phyloP scores from a whole-genome alignment of 2,329 filamentous ascomycete species.

The Cladosporium sphaerospermum region DNA sequence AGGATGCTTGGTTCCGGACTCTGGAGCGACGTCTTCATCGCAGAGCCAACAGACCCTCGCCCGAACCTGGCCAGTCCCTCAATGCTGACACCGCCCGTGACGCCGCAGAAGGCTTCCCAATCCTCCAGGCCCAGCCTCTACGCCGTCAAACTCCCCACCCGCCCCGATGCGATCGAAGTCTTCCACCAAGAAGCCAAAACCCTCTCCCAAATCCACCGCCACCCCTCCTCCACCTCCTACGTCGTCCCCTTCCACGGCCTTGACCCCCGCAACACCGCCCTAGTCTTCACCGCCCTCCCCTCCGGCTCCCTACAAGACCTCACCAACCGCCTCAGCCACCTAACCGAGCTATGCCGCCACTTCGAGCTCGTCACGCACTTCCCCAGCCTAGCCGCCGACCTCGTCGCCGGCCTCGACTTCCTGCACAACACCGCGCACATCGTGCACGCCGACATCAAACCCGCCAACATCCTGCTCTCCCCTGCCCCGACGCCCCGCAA shows the following conservation, averaged over 20 bases:
- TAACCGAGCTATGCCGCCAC: conserved; percentile 31
- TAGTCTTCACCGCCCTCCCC: conserved; percentile 30
- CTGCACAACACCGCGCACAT: conserved; percentile 33
- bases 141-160: conserved; percentile 30
- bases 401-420: conserved; percentile 38
- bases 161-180: conserved; percentile 28
- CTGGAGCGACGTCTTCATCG: conserved; percentile 32
- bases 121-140: conserved; percentile 15
- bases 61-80: background rate
- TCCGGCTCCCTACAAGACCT: conserved; percentile 28
- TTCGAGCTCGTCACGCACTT: conserved; percentile 33
- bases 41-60: conserved; percentile 19
- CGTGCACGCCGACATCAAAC: conserved; percentile 44
- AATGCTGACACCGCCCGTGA: conserved; percentile 16
- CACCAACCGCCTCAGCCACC: conserved; percentile 22
- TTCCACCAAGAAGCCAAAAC: conserved; percentile 31
- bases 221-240: conserved; percentile 18
- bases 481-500: conserved; percentile 13
- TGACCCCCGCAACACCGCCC: conserved; percentile 23
- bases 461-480: conserved; percentile 39
- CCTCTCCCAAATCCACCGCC: conserved; percentile 25
- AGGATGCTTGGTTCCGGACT: conserved; percentile 29
- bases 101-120: conserved; percentile 3
- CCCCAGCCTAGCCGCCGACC: conserved; percentile 33
- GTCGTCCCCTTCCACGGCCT: conserved; percentile 32